Evolutionary conservation across 371 early-diverging fungal species (phyloP), one percentile per base, ranked within the genome.

Genomic region (Zychaea mexicana): DNA sequence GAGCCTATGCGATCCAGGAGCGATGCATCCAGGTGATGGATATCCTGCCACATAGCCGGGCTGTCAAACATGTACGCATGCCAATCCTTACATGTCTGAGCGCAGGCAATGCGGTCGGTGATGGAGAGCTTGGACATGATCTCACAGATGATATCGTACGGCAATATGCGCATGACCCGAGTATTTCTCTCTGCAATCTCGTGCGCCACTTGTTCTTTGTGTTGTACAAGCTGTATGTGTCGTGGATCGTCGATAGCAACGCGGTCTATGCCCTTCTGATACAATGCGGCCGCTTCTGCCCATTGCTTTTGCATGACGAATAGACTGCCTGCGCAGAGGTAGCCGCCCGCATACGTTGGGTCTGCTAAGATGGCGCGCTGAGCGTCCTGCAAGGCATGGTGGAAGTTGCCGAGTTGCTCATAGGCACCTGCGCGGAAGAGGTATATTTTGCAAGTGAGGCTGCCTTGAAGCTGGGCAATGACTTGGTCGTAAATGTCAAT

Each of bases 41-140:
- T 49, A 22, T 49, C 49, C n/a, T 49, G 49, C 49, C 49, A 49
- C 49, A 49, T 49, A 24, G n/a, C 49, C 3, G 49, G 49, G n/a
- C 49, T 49, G 26, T 49, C 49, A 24, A 49, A n/a, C n/a, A 49
- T 17, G n/a, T 49, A 49, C 5, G 10, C 49, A 49, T 22, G 49
- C 21, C 21, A 24, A 49, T 49, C 49, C 13, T 49, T 49, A 13
- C 49, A 49, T 5, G n/a, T 17, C 3, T 19, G 22, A 6, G 49
- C 21, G 22, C 21, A 49, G 12, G 10, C n/a, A 0, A 49, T 17
- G 3, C 49, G 49, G n/a, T 49, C 49, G 22, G 22, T 13, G 24
- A 49, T 49, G 7, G 49, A 49, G 2, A 49, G 49, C n/a, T 49
- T 49, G 19, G 21, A 19, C 49, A 49, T 49, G 13, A 49, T 49